Conservation (phyloP, 2,329 filamentous ascomycete species). For the Aspergillus pseudotamarii region DNA sequence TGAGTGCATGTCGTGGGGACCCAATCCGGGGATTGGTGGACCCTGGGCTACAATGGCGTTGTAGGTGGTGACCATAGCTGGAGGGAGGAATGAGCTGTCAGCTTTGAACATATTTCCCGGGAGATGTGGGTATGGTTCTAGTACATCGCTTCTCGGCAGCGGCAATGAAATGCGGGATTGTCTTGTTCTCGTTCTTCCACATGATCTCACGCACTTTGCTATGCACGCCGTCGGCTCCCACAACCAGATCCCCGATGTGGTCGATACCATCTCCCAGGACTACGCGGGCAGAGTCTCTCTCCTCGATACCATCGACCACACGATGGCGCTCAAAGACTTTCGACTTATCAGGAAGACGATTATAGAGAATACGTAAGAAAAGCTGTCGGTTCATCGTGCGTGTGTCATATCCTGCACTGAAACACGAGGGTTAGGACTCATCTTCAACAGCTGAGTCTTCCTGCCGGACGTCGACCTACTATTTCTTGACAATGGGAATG, state of each 20-base stretch:
- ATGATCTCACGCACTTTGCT: conserved; percentile 12
- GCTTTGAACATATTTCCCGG: too few relatives aligned
- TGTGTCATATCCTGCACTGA: conserved; percentile 9
- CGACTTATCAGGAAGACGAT: conserved; percentile 6
- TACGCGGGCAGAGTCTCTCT: conserved; percentile 2
- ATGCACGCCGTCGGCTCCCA: conserved; percentile 11
- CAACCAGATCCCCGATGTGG: conserved; percentile 8
- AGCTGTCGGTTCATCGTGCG: conserved; percentile 6
- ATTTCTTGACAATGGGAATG: neutral
- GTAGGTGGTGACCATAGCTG: too few relatives aligned
- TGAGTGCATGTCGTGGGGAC: too few relatives aligned
- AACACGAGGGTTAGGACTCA: neutral
- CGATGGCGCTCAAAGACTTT: conserved; percentile 7
- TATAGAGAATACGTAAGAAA: conserved; percentile 9
- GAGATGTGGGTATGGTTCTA: too few relatives aligned
- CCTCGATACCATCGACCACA: conserved; percentile 3
- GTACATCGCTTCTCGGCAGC: too few relatives aligned
- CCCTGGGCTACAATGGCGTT: too few relatives aligned
- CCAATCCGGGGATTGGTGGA: too few relatives aligned
- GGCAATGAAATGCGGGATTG: conserved; percentile 12
- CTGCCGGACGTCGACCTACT: neutral
- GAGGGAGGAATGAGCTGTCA: too few relatives aligned
- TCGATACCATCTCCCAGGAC: conserved; percentile 9
- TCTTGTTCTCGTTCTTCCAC: conserved; percentile 9
- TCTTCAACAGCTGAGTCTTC: neutral